Base-by-base conservation (phyloP, 116 monocot genomes). In the Papilionanthe hybrid region DNA sequence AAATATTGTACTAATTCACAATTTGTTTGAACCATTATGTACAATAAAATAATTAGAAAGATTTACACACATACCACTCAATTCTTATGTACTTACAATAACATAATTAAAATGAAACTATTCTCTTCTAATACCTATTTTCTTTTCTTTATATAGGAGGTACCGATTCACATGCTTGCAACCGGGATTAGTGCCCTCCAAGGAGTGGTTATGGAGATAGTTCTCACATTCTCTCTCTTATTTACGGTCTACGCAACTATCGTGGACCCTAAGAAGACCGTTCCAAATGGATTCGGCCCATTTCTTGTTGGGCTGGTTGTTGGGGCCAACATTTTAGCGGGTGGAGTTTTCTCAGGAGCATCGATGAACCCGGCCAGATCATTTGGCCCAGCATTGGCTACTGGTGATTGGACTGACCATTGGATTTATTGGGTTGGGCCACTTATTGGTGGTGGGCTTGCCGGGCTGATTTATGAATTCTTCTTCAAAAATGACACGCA, bases 401-500 rank as follows among this genome's bases (percentile, higher is more conserved):
- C 87, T 87, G 89, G 86, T 78, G 57, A 45, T 29, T 94, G 89
- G 91, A 32, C 45, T 9, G 0, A 79, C 84, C 91, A 88, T 42
- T 93, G 93, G 93, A 75, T 93, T 37, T 93, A 93, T 85, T 93
- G 93, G 93, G 84, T 57, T 22, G 94, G 94, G 2, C 94, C 94
- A 0, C 79, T 94, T 42, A 75, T 91, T 56, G 93, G 93, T 27
- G 91, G 87, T 0, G 93, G 80, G 42, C 58, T 93, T 60, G 94
- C 91, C 42, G 94, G 83, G 53, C 30, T 91, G 4, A 63, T 92
- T 17, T 94, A 94, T 53, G 94, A 94, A 5, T 55, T n/a, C 3
- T 8, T 94, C 19, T 92, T 92, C 53, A 72, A 79, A 27, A 28
- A 80, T 20, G 75, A 42, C 23, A 72, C 79, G 11, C 88, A 90